A percentile compares a stretch with the other conserved stretches of the same genome.
Conservation (phyloP, 768 basidiomycete species). For the Phaffia tasmanica region DNA sequence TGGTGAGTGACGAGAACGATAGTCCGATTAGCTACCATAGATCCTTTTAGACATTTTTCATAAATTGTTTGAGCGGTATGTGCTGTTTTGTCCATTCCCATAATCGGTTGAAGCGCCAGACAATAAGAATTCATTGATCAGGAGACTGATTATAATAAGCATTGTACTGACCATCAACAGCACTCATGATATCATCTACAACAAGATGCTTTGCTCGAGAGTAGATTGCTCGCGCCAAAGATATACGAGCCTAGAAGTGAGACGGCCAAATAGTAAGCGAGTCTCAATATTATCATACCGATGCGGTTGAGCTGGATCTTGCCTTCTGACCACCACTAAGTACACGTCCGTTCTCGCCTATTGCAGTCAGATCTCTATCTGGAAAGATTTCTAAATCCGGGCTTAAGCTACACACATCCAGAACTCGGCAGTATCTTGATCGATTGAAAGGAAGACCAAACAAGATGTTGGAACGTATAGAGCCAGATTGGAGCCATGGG, state of each 20-base stretch:
- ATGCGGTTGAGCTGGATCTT: not conserved
- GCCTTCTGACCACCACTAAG: constrained; percentile 27
- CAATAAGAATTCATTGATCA: not conserved
- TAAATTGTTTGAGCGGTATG: constrained; percentile 35
- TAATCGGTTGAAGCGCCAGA: too few species aligned
- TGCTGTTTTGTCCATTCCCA: too few species aligned
- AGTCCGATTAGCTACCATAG: constrained; percentile 30
- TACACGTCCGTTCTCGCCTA: constrained; percentile 35
- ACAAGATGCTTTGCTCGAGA: constrained; percentile 35
- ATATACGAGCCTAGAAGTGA: constrained; percentile 29
- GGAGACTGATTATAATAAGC: not conserved
- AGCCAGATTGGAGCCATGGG: constrained; percentile 42
- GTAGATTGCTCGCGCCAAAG: constrained; percentile 36
- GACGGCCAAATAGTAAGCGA: constrained; percentile 3
- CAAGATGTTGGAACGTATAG: constrained; percentile 30
- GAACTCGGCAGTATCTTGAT: constrained; percentile 31
- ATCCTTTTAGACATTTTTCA: constrained; percentile 31
- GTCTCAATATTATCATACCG: not conserved
- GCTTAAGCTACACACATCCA: constrained; percentile 30
- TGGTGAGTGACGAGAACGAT: constrained; percentile 37
- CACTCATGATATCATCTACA: constrained; percentile 34
- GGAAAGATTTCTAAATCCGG: constrained; percentile 33
- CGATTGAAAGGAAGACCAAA: constrained; percentile 35
- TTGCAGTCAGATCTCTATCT: constrained; percentile 35
- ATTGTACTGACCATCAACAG: constrained; percentile 32